Conservation (phyloP, 2,329 filamentous ascomycete species). For the Chaetoscypha palmicola region DNA sequence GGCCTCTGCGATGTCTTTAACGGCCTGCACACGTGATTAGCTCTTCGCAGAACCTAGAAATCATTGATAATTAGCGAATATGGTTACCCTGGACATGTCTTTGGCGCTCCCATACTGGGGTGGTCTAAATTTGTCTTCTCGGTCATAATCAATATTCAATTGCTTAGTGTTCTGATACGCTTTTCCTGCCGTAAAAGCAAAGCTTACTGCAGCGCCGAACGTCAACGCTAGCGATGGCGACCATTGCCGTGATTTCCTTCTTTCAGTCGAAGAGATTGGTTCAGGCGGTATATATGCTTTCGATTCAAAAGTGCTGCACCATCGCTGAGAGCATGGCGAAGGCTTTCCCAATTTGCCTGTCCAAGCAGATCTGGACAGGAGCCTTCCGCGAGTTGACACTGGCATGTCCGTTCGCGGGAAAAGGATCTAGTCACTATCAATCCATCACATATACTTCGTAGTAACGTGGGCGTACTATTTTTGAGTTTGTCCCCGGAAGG, state of each 20-base stretch:
- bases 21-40: conserved; percentile 1
- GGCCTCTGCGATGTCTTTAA: background rate
- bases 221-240: background rate
- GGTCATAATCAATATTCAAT: conserved; percentile 1
- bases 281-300: background rate
- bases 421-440: no score
- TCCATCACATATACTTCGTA: no score
- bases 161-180: conserved; percentile 2
- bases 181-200: conserved; percentile 1
- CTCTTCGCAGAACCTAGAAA: no score
- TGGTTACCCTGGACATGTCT: background rate
- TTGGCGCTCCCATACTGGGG: background rate
- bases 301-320: conserved; percentile 1
- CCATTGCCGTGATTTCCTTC: background rate
- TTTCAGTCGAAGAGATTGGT: no score
- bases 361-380: no score
- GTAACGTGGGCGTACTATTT: no score
- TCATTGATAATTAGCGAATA: background rate
- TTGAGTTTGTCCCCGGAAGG: no score
- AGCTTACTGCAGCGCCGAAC: background rate
- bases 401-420: no score
- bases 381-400: no score
- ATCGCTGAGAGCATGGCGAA: no score
- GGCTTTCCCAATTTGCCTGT: no score
- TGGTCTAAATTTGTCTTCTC: conserved; percentile 1